These are phyloP conservation scores for Stemphylium lycopersici DNA, from an alignment of 2,329 filamentous ascomycete species.

Conservation along the genomic window DNA sequence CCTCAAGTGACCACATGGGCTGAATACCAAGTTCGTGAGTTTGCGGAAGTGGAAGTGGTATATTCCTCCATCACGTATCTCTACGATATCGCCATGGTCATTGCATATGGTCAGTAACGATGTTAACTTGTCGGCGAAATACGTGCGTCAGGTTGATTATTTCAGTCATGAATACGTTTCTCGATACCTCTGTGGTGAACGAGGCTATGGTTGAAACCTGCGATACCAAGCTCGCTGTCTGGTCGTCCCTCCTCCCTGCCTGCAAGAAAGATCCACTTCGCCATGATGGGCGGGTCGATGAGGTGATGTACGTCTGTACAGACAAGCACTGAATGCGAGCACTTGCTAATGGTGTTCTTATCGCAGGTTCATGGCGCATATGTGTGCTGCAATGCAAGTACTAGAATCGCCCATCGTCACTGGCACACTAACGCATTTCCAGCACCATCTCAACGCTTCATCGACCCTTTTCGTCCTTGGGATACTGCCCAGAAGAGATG, in stretches of 20 bases:
- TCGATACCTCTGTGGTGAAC: conserved; percentile 26
- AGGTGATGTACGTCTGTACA: conserved; percentile 66
- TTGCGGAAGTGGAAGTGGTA: conserved; percentile 69
- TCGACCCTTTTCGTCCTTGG: conserved; percentile 46
- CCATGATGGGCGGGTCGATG: conserved; percentile 73
- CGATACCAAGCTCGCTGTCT: conserved; percentile 70
- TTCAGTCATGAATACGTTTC: conserved; percentile 57
- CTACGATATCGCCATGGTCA: conserved; percentile 75
- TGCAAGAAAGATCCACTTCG: conserved; percentile 73
- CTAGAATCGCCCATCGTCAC: background rate
- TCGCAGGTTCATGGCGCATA: conserved; percentile 74
- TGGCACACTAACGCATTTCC: background rate
- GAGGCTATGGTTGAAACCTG: conserved; percentile 69
- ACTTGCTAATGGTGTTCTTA: background rate
- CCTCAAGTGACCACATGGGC: conserved; percentile 59
- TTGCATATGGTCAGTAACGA: conserved; percentile 60
- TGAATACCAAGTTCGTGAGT: conserved; percentile 76
- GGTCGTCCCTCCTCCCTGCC: conserved; percentile 77
- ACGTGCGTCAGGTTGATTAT: conserved; percentile 2
- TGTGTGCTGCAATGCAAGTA: conserved; percentile 64
- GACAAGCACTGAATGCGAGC: background rate
- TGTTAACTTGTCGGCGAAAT: no score
- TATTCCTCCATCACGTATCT: conserved; percentile 87
- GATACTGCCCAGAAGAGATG: conserved; percentile 38
- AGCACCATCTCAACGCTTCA: conserved; percentile 49